Percentiles rank a stretch among this genome's conserved stretches.
phyloP scores from a whole-genome alignment of 2,329 filamentous ascomycete species.

The Pseudofabraea citricarpa region DNA sequence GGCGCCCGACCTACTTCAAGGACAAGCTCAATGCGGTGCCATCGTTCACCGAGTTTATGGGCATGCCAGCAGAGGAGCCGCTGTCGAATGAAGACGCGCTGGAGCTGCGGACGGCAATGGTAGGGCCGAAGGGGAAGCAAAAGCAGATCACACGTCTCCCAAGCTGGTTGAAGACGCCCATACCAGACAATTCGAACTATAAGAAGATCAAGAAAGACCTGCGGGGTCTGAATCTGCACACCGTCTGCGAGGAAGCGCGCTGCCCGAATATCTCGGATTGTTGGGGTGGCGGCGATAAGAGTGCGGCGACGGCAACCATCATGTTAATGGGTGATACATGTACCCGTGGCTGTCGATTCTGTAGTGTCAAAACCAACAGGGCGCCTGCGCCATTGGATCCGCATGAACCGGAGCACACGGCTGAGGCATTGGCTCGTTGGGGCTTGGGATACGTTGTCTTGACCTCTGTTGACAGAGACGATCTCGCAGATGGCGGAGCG shows the following conservation, averaged over 20 bases:
- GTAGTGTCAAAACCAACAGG: conserved; percentile 87
- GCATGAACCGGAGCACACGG: conserved; percentile 94
- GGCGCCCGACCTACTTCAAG: conserved; percentile 30
- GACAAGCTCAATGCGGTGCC: conserved; percentile 38
- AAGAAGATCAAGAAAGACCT: conserved; percentile 94
- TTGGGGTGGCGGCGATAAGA: conserved; percentile 89
- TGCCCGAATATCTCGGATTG: conserved; percentile 98
- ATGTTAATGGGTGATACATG: conserved; percentile 99
- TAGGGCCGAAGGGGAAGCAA: conserved; percentile 58
- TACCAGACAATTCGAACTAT: conserved; percentile 79
- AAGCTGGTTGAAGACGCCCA: conserved; percentile 93
- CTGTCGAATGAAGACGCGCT: conserved; percentile 51
- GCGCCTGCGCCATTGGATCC: conserved; percentile 76
- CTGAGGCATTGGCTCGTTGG: conserved; percentile 89
- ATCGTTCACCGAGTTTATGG: conserved; percentile 54
- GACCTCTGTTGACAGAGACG: conserved; percentile 90
- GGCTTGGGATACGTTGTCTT: conserved; percentile 93
- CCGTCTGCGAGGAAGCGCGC: conserved; percentile 94
- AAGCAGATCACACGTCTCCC: conserved; percentile 71
- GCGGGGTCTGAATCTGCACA: conserved; percentile 83
- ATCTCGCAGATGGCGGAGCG: conserved; percentile 83
- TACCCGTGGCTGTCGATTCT: conserved; percentile 93
- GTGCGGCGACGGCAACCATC: conserved; percentile 90
- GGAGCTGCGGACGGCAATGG: conserved; percentile 55
- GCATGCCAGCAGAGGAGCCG: conserved; percentile 33